Percentiles rank a stretch among this genome's conserved stretches.
Conservation (phyloP, 129 eudicot species). For the Apium graveolens region DNA sequence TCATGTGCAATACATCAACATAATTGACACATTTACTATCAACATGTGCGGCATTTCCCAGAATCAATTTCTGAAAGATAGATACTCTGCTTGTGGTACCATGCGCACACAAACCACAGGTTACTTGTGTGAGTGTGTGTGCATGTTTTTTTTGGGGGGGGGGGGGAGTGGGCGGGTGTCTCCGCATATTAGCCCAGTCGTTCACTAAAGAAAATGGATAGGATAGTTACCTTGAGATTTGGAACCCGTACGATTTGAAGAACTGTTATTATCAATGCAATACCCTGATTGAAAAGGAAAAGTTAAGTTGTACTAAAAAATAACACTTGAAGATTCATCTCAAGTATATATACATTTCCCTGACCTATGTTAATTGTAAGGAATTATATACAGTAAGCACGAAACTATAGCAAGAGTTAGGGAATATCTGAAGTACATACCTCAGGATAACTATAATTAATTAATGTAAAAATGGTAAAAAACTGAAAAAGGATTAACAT, state of each 20-base stretch:
- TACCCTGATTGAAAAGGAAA: slow-evolving; percentile 54
- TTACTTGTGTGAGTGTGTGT: background rate
- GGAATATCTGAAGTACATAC: background rate
- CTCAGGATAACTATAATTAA: background rate
- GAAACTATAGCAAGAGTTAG: background rate
- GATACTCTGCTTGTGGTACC: background rate
- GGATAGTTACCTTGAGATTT: slow-evolving; percentile 71
- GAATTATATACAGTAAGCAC: background rate
- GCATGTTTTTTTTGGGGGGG: background rate
- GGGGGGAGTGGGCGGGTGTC: too few species aligned
- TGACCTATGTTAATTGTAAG: background rate
- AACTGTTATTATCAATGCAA: slow-evolving; percentile 90
- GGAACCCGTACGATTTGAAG: slow-evolving; percentile 94
- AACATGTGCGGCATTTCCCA: background rate
- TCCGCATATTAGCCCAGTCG: background rate
- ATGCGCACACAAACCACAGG: background rate
- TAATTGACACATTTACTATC: background rate
- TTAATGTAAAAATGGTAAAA: background rate
- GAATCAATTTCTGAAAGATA: background rate
- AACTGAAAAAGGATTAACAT: background rate
- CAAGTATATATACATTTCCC: background rate
- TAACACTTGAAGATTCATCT: background rate
- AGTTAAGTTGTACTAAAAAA: background rate
- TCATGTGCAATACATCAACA: background rate
- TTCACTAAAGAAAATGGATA: slow-evolving; percentile 1